A percentile compares a stretch with the other conserved stretches of the same genome.
Conservation (phyloP, 192 early-diverging fungal species). For the Spizellomyces punctatus region DNA sequence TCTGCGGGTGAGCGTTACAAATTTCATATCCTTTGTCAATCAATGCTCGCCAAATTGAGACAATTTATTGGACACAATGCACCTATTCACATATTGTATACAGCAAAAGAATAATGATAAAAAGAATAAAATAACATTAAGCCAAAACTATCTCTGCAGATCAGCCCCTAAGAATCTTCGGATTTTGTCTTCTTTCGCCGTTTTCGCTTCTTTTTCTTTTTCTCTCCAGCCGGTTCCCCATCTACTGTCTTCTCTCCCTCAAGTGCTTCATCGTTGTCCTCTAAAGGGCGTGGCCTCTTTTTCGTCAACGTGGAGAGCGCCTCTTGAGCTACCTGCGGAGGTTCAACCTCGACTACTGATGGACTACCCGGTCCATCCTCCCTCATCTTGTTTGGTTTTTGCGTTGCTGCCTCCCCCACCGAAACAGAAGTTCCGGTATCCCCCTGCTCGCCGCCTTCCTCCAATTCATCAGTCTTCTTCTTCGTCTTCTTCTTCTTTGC, state of each 20-base stretch:
- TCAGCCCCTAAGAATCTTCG: too few relatives aligned
- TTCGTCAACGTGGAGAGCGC: too few relatives aligned
- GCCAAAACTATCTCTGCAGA: too few relatives aligned
- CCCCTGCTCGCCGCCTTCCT: not conserved
- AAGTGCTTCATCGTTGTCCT: not conserved
- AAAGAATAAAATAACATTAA: too few relatives aligned
- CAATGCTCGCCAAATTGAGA: too few relatives aligned
- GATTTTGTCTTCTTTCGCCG: conserved; percentile 14
- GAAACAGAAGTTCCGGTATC: too few relatives aligned
- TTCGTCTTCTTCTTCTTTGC: conserved; percentile 16
- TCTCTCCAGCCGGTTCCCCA: not conserved
- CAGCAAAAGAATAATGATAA: too few relatives aligned
- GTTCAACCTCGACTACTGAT: not conserved
- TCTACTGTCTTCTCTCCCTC: not conserved
- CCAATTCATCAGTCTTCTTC: not conserved
- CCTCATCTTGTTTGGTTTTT: not conserved
- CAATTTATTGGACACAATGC: too few relatives aligned
- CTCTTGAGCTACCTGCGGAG: too few relatives aligned
- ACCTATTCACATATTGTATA: too few relatives aligned
- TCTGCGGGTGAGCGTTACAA: too few relatives aligned
- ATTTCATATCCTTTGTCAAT: too few relatives aligned
- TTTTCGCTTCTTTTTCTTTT: conserved; percentile 16
- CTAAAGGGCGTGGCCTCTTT: not conserved
- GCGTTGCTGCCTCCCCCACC: not conserved
- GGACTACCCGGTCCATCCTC: not conserved